phyloP scores from a whole-genome alignment of 108 stramenopile genomes.

The Cyclotella choctawhatcheeana region DNA sequence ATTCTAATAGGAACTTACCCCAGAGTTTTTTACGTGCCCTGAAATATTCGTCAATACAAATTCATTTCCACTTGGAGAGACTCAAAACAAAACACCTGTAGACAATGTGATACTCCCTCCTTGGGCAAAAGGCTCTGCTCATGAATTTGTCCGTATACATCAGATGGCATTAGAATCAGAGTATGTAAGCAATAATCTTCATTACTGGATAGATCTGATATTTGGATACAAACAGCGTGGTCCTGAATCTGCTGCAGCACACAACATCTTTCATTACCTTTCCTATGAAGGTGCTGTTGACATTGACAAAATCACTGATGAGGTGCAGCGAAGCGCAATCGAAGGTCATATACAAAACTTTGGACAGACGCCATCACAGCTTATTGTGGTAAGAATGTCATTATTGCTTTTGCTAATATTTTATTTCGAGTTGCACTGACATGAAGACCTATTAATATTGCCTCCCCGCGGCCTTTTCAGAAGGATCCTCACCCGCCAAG shows the following conservation, averaged over 20 bases:
- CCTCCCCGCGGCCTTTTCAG: too few species aligned
- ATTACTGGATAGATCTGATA: conserved; percentile 96
- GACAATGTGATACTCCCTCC: conserved; percentile 94
- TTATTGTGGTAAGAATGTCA: too few species aligned
- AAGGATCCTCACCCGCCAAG: conserved; percentile 75
- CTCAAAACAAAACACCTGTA: conserved; percentile 76
- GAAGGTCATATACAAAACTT: conserved; percentile 96
- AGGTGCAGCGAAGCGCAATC: conserved; percentile 78
- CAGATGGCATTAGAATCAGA: conserved; percentile 94
- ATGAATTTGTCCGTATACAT: conserved; percentile 92
- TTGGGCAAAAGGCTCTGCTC: conserved; percentile 93
- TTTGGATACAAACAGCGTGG: conserved; percentile 97
- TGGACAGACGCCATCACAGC: conserved; percentile 96
- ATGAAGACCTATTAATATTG: too few species aligned
- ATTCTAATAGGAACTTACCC: conserved; percentile 95
- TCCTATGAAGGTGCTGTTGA: conserved; percentile 99
- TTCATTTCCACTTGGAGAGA: conserved; percentile 85
- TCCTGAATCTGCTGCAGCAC: conserved; percentile 74
- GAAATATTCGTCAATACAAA: conserved; percentile 91
- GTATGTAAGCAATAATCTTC: conserved; percentile 87
- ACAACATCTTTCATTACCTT: conserved; percentile 96
- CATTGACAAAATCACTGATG: conserved; percentile 91
- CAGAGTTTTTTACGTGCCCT: conserved; percentile 92
- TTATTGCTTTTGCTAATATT: too few species aligned
- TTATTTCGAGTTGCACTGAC: too few species aligned